Evolutionary conservation across 2,329 filamentous ascomycete species (phyloP), one percentile per base, ranked within the genome.

Genomic region (Curvularia lunata): DNA sequence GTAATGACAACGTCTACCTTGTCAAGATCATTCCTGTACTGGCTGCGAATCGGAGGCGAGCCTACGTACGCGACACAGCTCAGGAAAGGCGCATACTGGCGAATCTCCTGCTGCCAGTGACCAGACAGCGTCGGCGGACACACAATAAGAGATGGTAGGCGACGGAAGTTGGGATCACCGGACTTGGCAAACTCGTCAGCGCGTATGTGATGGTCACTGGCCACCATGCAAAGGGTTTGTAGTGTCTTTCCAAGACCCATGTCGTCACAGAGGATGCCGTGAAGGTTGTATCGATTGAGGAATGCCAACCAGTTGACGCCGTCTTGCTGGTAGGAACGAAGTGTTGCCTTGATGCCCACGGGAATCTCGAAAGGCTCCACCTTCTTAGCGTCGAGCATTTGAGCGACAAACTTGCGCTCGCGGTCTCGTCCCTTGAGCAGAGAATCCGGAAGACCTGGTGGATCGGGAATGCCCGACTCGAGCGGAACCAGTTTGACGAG

Each of bases 261-360:
- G 76, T 99, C 95, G 72, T 99, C 95, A 74, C 95, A 99, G 58
- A 99, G 91, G 77, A 99, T 97, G 48, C 95, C 95, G 69, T 99
- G 96, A 1, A 99, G 86, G 70, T 99, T 94, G 75, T 98, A 99
- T 56, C 93, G 93, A 76, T 99, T 99, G 66, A 99, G 88, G 80
- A 99, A 99, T 55, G 96, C 89, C 50, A 99, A 86, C 95, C 95
- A 99, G 74, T 99, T 99, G 73, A 99, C 94, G 75, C 95, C 95
- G 52, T 99, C 95, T 77, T 99, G 95, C 76, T 99, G 96, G 74
- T 99, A 99, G 0, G 93, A 96, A 63, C 95, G 91, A 50, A 99
- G 85, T 70, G 96, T 92, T 0, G 95, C 96, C 77, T 98, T 98
- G 81, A 99, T 99, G 4, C 92, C 91, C 42, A 99, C 95, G 0